Base-by-base conservation (phyloP, 139 green algal genomes). In the Coelastrella sp. region DNA sequence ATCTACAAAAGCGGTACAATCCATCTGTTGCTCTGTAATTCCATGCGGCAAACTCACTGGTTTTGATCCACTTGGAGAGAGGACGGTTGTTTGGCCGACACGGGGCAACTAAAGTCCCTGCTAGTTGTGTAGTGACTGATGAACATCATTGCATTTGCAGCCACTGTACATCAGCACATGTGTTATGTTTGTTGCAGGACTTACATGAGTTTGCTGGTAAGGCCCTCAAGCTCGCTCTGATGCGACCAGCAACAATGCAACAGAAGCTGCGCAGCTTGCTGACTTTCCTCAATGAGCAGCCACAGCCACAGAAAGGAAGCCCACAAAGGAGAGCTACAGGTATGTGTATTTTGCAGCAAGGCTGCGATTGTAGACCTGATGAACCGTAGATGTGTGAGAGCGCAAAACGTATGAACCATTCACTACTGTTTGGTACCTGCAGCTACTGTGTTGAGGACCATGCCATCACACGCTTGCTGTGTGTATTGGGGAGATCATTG, bases 261-360 rank as follows among this genome's bases (percentile, higher is more conserved):
- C n/a, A 77, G 0, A 87, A 87, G 64, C 57, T 87, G 82, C 32
- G 19, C 3, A 32, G 13, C 19, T 16, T 78, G 64, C 64, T 87
- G 82, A 17, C 23, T 16, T 32, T 78, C 60, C 82, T 87, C 82
- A 87, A 87, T 64, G 58, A 78, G 61, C 81, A 86, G 80, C n/a
- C 75, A 64, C 17, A 79, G 64, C 20, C 65, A 64, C 74, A 57
- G 7, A 13, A 13, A 20, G 47, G 8, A 84, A 10, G 20, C 61
- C 61, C 61, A 71, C 11, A 10, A 71, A 71, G 61, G 61, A 19
- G 11, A 71, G 61, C 61, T 71, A 13, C 61, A 19, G 14, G 61
- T 71, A 10, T 71, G 47, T 3, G 54, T 23, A 14, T 19, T 23
- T 59, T n/a, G 74, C 22, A 80, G 74, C 74, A 80, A 23, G 4